Percentiles rank a stretch among this genome's conserved stretches.
Evolutionary conservation across 306 rosid genomes (phyloP).

Genomic region (Casuarina equisetifolia): DNA sequence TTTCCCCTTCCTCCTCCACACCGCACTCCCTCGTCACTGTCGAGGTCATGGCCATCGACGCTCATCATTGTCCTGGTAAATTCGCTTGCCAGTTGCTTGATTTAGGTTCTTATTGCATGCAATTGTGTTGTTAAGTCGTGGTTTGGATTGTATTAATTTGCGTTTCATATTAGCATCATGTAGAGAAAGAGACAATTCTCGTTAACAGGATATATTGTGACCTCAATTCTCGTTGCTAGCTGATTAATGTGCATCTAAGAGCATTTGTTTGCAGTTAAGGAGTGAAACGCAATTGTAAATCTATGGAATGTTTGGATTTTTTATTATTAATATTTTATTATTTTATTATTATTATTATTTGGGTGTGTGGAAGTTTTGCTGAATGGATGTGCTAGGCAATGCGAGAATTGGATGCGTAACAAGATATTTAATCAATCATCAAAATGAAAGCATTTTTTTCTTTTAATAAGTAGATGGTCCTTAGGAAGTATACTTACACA

Average conservation of each 20-base stretch:
- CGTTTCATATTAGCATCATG: not conserved
- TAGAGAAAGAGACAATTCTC: not conserved
- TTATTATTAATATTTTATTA: no score
- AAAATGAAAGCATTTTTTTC: no score
- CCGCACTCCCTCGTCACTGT: slow-evolving; percentile 16
- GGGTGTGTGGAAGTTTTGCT: no score
- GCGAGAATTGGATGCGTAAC: no score
- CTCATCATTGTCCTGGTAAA: slow-evolving; percentile 72
- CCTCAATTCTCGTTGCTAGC: not conserved
- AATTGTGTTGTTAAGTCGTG: not conserved
- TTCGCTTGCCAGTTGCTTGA: slow-evolving; percentile 29
- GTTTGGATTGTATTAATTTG: slow-evolving; percentile 4
- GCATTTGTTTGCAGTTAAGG: not conserved
- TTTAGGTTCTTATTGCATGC: slow-evolving; percentile 5
- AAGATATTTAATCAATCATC: no score
- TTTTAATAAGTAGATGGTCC: no score
- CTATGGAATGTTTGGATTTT: no score
- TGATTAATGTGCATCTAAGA: not conserved
- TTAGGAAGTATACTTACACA: no score
- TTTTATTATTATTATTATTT: no score
- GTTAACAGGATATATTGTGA: not conserved
- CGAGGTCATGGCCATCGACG: slow-evolving; percentile 54
- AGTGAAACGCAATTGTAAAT: not conserved
- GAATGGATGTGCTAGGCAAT: no score
- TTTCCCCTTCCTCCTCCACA: slow-evolving; percentile 38